Evolutionary conservation across 768 basidiomycete species (phyloP).

Genomic region (Leccinum rimulosum): DNA sequence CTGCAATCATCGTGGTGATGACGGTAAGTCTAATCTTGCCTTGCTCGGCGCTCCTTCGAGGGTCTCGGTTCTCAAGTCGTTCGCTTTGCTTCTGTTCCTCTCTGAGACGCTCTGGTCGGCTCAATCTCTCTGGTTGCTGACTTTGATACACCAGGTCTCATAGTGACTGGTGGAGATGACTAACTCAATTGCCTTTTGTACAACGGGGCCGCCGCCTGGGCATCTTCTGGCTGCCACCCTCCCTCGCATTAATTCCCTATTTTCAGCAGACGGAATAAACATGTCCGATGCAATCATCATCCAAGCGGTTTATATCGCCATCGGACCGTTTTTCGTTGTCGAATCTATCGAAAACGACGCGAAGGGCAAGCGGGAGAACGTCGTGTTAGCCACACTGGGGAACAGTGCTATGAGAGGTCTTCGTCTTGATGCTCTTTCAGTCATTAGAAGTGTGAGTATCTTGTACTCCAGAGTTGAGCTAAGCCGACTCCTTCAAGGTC

Average conservation of each 20-base stretch:
- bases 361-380: conserved; percentile 53
- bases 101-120: too few species aligned
- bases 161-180: too few species aligned
- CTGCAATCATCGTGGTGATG: too few species aligned
- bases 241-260: conserved; percentile 70
- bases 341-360: conserved; percentile 58
- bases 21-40: too few species aligned
- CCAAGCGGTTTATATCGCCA: conserved; percentile 87
- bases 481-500: conserved; percentile 49
- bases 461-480: background rate
- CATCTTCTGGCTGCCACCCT: conserved; percentile 57
- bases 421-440: conserved; percentile 74
- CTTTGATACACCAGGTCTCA: too few species aligned
- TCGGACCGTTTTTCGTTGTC: conserved; percentile 92
- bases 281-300: conserved; percentile 92
- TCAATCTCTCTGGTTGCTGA: too few species aligned
- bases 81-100: too few species aligned
- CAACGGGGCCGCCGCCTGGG: conserved; percentile 16
- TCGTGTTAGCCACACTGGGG: conserved; percentile 65
- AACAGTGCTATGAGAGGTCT: conserved; percentile 79
- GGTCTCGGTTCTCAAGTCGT: too few species aligned
- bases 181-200: conserved; percentile 8
- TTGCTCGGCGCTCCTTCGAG: too few species aligned
- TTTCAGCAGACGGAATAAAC: conserved; percentile 63
- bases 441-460: conserved; percentile 77